Evolutionary conservation across 2,329 filamentous ascomycete genomes (phyloP), one percentile per base, ranked within the genome.

Genomic region (Penicillium italicum): DNA sequence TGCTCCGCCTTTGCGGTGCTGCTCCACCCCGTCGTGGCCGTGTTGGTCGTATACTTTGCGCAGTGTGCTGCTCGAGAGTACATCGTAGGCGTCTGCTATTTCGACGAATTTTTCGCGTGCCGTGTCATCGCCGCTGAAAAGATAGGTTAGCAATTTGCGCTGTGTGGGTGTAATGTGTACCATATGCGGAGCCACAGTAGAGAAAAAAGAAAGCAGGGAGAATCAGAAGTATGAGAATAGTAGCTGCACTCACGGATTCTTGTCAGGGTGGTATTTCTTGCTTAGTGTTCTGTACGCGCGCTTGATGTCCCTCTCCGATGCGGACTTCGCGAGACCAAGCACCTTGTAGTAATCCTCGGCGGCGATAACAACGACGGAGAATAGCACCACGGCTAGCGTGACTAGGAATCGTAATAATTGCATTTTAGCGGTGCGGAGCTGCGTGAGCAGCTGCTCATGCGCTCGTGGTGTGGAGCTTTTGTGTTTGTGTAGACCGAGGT

Each of bases 261-360:
- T 99, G 76, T 99, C 94, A 4, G 94, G 94, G 71, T 99, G 94
- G 74, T 84, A 97, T 73, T 95, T 96, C 76, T 97, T 97, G 79
- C 90, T 95, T 11, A 99, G 81, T 57, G 85, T 87, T 57, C 92
- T 85, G 76, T 99, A 99, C 22, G 94, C 92, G 43, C 89, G 89
- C 76, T 99, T 99, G 72, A 99, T 88, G 67, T 97, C 88, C 68
- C 87, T 86, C 51, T 96, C 91, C 44, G 85, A 87, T 16, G 93
- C 93, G 57, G 87, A 80, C 68, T 85, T 91, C 68, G 87, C 83
- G 61, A 99, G 77, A 52, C 89, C 91, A 26, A 99, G 84, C 56
- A 96, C 77, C 85, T 96, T 77, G 60, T 78, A 79, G 60, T 77
- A 77, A 57, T 80, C 78, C 59, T 78, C 76, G 7, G 71, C 71